Evolutionary conservation across 305 asterid species (phyloP), one percentile per base, ranked within the genome.

Genomic region (Fraxinus floribunda): DNA sequence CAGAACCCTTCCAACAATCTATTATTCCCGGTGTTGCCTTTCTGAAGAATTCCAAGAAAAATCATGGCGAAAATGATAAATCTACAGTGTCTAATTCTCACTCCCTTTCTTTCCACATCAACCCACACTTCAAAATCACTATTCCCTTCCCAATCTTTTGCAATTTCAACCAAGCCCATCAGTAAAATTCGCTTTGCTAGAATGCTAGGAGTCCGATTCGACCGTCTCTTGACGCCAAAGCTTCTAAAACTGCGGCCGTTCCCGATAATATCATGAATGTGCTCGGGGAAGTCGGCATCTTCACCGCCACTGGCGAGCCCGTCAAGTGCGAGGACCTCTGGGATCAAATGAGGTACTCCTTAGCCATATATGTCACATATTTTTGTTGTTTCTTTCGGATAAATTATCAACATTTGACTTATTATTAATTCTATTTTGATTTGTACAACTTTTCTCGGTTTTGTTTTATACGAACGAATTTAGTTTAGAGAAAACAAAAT

Each of bases 291-390:
- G 89, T 93, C 35, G 86, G 86, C 79, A 90, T 95, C 83, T 91
- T 93, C 83, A 93, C 93, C 9, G 94, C 94, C 77, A 68, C 91
- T 70, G 98, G 95, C 11, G 91, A 90, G 60, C 88, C 93, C 1
- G 95, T 95, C 85, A 89, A 88, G 81, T 93, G 93, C 81, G 84
- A 87, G 82, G 87, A 90, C 52, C 94, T 94, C 13, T 93, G 95
- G 98, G 98, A 94, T 89, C 97, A 85, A 86, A 88, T 29, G 92
- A 93, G 94, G 98, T 94, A 39, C 32, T 44, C 26, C 35, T 29
- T 76, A 20, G 6, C n/a, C 75, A 13, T 20, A 15, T 46, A 0
- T 6, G 7, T 76, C 15, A 0, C 24, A 0, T 11, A 1, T 44
- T 16, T 22, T 66, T 38, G 9, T 29, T 39, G 29, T 18, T 29